These are phyloP conservation scores for Colletotrichum sp. DNA, from an alignment of 2,329 filamentous ascomycete genomes.

Conservation along the genomic window DNA sequence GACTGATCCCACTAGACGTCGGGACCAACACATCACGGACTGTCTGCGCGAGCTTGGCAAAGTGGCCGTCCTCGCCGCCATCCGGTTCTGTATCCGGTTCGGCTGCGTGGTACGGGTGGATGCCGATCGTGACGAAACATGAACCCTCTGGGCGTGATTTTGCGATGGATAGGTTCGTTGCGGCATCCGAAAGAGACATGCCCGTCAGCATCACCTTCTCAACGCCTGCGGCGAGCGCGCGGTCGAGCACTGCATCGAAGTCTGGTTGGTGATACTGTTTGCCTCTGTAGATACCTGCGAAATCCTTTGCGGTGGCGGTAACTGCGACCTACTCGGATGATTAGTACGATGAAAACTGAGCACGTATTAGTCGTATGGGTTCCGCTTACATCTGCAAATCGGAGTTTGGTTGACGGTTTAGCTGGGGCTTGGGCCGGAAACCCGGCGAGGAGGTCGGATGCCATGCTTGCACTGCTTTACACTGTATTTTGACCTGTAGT, in stretches of 20 bases:
- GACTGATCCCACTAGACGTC: not conserved
- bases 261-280: conserved; percentile 53
- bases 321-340: conserved; percentile 34
- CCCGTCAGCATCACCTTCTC: conserved; percentile 45
- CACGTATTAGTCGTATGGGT: no score
- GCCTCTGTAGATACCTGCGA: conserved; percentile 53
- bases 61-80: conserved; percentile 25
- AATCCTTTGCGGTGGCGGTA: conserved; percentile 46
- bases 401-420: not conserved
- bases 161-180: conserved; percentile 31
- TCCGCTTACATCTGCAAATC: conserved; percentile 11
- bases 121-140: conserved; percentile 51
- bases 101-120: conserved; percentile 55
- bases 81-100: conserved; percentile 39
- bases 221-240: conserved; percentile 45
- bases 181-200: conserved; percentile 36
- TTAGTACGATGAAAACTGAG: not conserved
- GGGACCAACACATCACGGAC: conserved; percentile 27
- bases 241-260: conserved; percentile 44
- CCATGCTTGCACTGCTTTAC: not conserved
- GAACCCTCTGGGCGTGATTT: conserved; percentile 28
- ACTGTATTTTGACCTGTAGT: not conserved
- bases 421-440: conserved; percentile 3
- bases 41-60: conserved; percentile 26
- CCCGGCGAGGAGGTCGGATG: conserved; percentile 3